These are phyloP conservation scores for Neophaeococcomyces aloes DNA, from an alignment of 2,329 filamentous ascomycete genomes.

Conservation along the genomic window DNA sequence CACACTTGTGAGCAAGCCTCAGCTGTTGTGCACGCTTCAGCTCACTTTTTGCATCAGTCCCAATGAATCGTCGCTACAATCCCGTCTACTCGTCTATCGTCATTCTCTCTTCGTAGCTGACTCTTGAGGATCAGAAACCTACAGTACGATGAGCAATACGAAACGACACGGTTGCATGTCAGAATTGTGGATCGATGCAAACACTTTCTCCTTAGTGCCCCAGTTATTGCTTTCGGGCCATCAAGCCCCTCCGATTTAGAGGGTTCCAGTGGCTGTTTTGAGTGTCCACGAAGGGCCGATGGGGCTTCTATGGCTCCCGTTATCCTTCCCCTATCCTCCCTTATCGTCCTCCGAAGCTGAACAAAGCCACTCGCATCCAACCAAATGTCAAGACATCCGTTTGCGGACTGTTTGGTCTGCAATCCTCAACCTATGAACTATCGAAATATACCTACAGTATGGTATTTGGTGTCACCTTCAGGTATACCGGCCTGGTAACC, in stretches of 20 bases:
- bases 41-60: no score
- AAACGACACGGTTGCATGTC: no score
- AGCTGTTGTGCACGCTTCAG: neutral
- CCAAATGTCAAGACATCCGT: neutral
- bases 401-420: constrained; percentile 2
- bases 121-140: no score
- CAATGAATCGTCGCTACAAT: no score
- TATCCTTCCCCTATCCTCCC: neutral
- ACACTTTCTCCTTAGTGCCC: neutral
- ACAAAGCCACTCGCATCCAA: constrained; percentile 4
- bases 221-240: neutral
- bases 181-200: neutral
- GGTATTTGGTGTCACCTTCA: neutral
- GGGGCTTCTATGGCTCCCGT: neutral
- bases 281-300: neutral
- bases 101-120: no score
- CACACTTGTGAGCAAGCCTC: neutral
- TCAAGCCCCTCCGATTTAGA: neutral
- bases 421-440: constrained; percentile 3
- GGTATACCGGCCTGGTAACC: neutral
- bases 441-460: neutral
- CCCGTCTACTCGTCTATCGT: no score
- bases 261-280: constrained; percentile 2
- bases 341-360: constrained; percentile 4
- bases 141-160: no score